Evolutionary conservation across 768 basidiomycete genomes (phyloP), one percentile per base, ranked within the genome.

Genomic region (Ramaria rubella): DNA sequence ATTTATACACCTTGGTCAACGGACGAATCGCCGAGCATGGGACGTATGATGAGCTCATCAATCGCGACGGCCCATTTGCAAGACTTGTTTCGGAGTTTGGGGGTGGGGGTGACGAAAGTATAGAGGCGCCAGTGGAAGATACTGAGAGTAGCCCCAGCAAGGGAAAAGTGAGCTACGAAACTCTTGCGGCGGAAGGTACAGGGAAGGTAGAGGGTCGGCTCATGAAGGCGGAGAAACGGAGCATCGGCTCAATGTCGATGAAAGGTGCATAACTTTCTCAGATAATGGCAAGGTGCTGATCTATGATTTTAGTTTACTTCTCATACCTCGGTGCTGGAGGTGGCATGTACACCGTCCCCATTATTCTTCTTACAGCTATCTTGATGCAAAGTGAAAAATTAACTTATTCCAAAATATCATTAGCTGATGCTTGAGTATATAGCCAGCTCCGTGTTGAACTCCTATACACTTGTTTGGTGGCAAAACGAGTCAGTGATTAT

Each of bases 381-480:
- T 59, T 83, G 26, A 84, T 85, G 82, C 85, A 85, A 71, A 77
- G 70, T 24, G 29, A 3, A 14, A 24, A 31, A 23, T 30, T 19
- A 29, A 51, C n/a, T 24, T 33, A 12, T 12, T 2, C 1, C 24
- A 30, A 17, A n/a, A 15, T 12, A 11, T 51, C 34, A 17, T 12
- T n/a, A 17, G 29, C 12, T n/a, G 12, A 51, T 17, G 11, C 1
- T 34, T 51, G 49, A 1, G 44, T 12, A 2, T 17, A 38, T 11
- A 38, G 29, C 34, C 14, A 34, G 14, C 49, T 12, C 78, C 77
- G 76, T 86, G 51, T 66, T 83, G 62, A 85, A 80, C 60, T 78
- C 80, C 53, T 86, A 87, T 58, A 83, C 81, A 46, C 70, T 89
- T 15, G 81, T 86, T 17, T 87, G 82, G 80, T 86, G 86, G 86